These are phyloP conservation scores for Capsicum chinense DNA, from an alignment of 257 asterid species.

Conservation along the genomic window DNA sequence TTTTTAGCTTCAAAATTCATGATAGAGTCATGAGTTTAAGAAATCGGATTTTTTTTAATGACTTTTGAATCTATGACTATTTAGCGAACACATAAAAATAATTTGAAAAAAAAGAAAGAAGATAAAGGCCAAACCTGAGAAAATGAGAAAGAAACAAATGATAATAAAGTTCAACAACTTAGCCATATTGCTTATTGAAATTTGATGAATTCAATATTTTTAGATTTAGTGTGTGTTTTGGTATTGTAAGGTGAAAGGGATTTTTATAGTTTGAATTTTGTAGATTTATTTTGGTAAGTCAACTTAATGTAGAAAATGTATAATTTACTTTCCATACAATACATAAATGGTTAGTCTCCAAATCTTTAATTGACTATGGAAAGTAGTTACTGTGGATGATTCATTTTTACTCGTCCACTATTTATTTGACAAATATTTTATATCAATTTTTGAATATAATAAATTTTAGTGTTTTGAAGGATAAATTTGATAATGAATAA, in stretches of 20 bases:
- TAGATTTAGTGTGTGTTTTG: background rate
- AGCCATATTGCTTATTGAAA: background rate
- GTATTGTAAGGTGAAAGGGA: background rate
- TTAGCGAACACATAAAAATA: background rate
- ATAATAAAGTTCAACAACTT: background rate
- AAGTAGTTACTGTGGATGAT: background rate
- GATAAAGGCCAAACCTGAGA: conserved; percentile 39
- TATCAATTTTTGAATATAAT: too few species aligned
- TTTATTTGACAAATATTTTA: too few species aligned
- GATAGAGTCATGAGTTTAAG: too few species aligned
- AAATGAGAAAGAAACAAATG: background rate
- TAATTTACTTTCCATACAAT: background rate
- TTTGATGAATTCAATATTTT: background rate
- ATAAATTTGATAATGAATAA: too few species aligned
- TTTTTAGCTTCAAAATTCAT: too few species aligned
- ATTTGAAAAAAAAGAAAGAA: background rate
- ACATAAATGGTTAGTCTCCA: background rate
- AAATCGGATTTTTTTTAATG: too few species aligned
- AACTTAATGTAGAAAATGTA: background rate
- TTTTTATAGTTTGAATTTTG: background rate
- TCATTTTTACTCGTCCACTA: too few species aligned
- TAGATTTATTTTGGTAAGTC: background rate
- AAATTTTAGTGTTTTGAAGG: too few species aligned
- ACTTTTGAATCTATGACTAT: too few species aligned
- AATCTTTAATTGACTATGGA: background rate